Base-by-base conservation (phyloP, 2,329 filamentous ascomycete species). In the Colletotrichum somersetense region DNA sequence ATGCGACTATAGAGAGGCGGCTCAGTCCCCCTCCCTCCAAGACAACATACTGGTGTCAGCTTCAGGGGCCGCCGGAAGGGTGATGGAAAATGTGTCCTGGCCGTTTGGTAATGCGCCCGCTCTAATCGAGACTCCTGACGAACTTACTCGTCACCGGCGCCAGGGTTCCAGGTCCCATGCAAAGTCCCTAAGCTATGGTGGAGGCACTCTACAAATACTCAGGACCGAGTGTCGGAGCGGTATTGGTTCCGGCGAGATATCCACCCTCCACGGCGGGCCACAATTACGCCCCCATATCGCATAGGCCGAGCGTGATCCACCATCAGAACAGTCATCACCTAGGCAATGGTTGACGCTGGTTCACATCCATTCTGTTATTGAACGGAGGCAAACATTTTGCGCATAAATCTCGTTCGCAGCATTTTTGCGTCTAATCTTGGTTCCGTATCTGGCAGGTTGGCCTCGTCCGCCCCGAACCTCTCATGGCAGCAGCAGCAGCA, bases 141-240 rank as follows among this genome's bases (percentile, higher is more conserved):
- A 55, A 63, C 66, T 72, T 72, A 72, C 70, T 65, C 59, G 70
- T 70, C 66, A 48, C 61, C 20, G 26, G 16, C 10, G 66, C 35
- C 66, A 70, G 55, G 70, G 66, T 72, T 70, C 70, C 55, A 69
- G 61, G 66, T 70, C 62, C 35, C 40, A 44, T 65, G 61, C 48
- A 66, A 65, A 72, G 58, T 53, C n/a, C 46, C 44, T 23, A 72
- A 72, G 66, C 61, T 72, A 38, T 70, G 46, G 70, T 72, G 70
- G 70, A 72, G 70, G 58, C 44, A 40, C 46, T 5, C 52, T 57
- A 20, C 5, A 44, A 44, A 44, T 42, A 30, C 40, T 55, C 57
- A 61, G 59, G 61, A 46, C 53, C 30, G 18, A 53, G 53, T 50
- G 57, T 35, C 35, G 30, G 64, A 42, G 64, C n/a, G 30, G 50